A percentile compares a stretch with the other conserved stretches of the same genome.
Evolutionary conservation across 2,329 filamentous ascomycete species (phyloP).

Genomic region (Escovopsis weberi): DNA sequence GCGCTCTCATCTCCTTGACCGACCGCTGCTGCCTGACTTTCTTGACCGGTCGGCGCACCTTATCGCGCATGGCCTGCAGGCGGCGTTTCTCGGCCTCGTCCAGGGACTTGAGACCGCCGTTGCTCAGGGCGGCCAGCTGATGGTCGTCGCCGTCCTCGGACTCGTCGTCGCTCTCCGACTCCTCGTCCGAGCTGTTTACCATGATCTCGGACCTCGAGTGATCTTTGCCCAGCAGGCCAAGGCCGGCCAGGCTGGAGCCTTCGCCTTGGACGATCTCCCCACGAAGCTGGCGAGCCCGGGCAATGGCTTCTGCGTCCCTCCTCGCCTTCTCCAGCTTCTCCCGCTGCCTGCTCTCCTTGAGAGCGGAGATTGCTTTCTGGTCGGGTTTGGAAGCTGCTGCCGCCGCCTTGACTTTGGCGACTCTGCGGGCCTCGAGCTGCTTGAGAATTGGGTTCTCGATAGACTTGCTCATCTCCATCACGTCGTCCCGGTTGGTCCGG

Average conservation of each 20-base stretch:
- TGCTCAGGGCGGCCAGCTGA: constrained; percentile 32
- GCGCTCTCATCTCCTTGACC: constrained; percentile 84
- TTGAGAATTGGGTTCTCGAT: constrained; percentile 34
- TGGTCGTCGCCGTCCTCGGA: constrained; percentile 34
- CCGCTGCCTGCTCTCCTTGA: constrained; percentile 59
- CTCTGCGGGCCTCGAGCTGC: constrained; percentile 26
- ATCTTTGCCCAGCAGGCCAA: constrained; percentile 64
- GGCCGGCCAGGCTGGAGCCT: constrained; percentile 60
- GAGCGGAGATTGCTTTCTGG: constrained; percentile 23
- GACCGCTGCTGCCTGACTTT: constrained; percentile 70
- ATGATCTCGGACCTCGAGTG: constrained; percentile 78
- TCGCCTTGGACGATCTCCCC: constrained; percentile 40
- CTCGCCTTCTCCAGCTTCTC: constrained; percentile 63
- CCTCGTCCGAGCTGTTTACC: constrained; percentile 70
- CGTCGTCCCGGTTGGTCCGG: constrained; percentile 30
- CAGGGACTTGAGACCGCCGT: constrained; percentile 32
- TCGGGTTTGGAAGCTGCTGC: constrained; percentile 18
- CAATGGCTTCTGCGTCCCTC: constrained; percentile 57
- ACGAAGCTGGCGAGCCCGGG: constrained; percentile 41
- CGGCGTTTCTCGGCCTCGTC: constrained; percentile 32
- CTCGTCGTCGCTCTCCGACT: constrained; percentile 44
- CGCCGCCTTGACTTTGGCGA: constrained; percentile 9
- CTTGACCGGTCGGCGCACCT: constrained; percentile 60
- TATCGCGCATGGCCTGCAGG: constrained; percentile 34
- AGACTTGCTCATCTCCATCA: constrained; percentile 31